These are phyloP conservation scores for Antrodiella citrinella DNA, from an alignment of 768 basidiomycete genomes.

Conservation along the genomic window DNA sequence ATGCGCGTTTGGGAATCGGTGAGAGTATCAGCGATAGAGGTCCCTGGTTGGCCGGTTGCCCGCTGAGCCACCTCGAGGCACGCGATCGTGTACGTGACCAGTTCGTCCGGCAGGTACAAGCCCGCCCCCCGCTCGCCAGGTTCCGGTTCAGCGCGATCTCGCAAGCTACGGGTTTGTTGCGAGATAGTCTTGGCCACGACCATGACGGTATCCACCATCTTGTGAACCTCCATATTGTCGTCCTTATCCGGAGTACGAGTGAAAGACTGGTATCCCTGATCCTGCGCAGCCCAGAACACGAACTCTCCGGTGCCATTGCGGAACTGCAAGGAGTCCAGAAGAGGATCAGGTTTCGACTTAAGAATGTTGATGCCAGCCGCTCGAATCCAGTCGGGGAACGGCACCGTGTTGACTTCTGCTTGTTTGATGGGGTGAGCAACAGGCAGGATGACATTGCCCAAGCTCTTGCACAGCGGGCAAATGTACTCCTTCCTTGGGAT, in stretches of 20 bases:
- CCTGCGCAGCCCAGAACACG: slow-evolving; percentile 83
- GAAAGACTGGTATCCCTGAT: slow-evolving; percentile 54
- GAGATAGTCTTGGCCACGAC: slow-evolving; percentile 71
- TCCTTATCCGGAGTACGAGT: slow-evolving; percentile 42
- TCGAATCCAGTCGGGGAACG: slow-evolving; percentile 87
- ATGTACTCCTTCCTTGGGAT: slow-evolving; percentile 93
- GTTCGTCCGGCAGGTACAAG: slow-evolving; percentile 86
- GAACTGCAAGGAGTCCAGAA: slow-evolving; percentile 66
- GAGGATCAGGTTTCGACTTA: slow-evolving; percentile 69
- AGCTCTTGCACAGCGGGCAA: slow-evolving; percentile 93
- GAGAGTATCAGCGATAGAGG: slow-evolving; percentile 62
- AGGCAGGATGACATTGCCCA: slow-evolving; percentile 91
- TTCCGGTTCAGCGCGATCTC: slow-evolving; percentile 70
- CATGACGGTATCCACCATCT: slow-evolving; percentile 87
- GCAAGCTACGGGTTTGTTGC: slow-evolving; percentile 75
- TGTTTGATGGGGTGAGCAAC: slow-evolving; percentile 47
- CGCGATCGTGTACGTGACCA: slow-evolving; percentile 82
- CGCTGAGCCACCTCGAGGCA: slow-evolving; percentile 76
- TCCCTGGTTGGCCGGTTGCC: slow-evolving; percentile 43
- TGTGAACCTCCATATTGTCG: slow-evolving; percentile 52
- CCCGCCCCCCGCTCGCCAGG: slow-evolving; percentile 70
- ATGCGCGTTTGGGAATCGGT: slow-evolving; percentile 72
- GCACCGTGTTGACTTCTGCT: slow-evolving; percentile 41
- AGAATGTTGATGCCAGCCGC: slow-evolving; percentile 84
- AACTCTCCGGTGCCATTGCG: slow-evolving; percentile 82